Evolutionary conservation across 73 alveolate genomes (phyloP).

Genomic region (Urostyla sp.): DNA sequence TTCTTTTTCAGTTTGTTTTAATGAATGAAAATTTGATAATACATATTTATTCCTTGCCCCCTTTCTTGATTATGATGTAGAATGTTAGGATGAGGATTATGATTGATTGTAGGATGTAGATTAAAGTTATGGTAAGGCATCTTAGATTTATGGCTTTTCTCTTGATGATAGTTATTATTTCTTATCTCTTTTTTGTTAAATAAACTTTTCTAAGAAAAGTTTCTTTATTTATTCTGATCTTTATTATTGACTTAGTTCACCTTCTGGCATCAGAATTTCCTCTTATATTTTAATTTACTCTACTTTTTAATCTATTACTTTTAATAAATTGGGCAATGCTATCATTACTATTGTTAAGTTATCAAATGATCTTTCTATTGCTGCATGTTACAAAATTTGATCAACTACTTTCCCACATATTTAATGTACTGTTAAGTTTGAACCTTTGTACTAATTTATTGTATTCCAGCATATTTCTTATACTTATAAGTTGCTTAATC

Average conservation of each 20-base stretch:
- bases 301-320: background rate
- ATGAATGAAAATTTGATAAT: background rate
- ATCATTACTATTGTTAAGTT: conserved; percentile 59
- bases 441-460: conserved; percentile 23
- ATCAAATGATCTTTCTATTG: conserved; percentile 54
- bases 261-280: conserved; percentile 18
- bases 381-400: conserved; percentile 22
- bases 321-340: conserved; percentile 43
- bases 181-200: conserved; percentile 1
- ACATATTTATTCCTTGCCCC: conserved; percentile 28
- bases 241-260: background rate
- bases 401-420: conserved; percentile 83
- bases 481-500: conserved; percentile 53
- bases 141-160: background rate
- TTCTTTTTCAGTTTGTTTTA: conserved; percentile 3
- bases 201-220: background rate
- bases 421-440: conserved; percentile 60
- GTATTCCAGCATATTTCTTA: conserved; percentile 53
- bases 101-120: background rate
- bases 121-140: background rate
- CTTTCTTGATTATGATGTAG: conserved; percentile 32
- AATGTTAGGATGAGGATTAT: background rate
- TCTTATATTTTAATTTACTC: background rate
- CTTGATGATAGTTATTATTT: conserved; percentile 32
- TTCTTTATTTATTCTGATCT: background rate